phyloP scores from a whole-genome alignment of 345 rosid species.

The Pelargonium nanum region DNA sequence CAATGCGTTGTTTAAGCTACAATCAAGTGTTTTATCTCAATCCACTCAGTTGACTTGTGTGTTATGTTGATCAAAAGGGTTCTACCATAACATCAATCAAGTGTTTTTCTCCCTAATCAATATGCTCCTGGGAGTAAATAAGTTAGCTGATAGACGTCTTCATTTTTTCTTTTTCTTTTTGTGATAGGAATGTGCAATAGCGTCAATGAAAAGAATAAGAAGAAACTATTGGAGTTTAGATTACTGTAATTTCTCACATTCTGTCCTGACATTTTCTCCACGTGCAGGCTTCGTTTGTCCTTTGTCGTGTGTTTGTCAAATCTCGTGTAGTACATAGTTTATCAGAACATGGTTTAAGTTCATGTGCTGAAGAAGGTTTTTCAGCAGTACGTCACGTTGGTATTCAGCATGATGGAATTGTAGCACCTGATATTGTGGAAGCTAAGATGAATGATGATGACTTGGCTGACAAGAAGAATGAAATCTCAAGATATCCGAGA shows the following conservation, averaged over 20 bases:
- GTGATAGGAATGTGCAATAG: not conserved
- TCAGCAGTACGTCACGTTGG: slow-evolving; percentile 28
- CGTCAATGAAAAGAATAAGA: too few species aligned
- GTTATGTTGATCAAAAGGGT: not conserved
- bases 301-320: slow-evolving; percentile 38
- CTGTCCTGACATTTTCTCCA: not conserved
- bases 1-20: not conserved
- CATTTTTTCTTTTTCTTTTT: too few species aligned
- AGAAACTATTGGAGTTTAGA: not conserved
- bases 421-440: slow-evolving; percentile 16
- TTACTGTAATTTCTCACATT: not conserved
- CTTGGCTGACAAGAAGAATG: slow-evolving; percentile 7
- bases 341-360: slow-evolving; percentile 26
- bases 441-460: slow-evolving; percentile 6
- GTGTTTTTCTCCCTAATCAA: too few species aligned
- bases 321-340: slow-evolving; percentile 22
- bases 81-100: not conserved
- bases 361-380: slow-evolving; percentile 30
- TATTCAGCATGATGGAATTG: slow-evolving; percentile 28
- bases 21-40: not conserved
- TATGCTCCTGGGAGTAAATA: too few species aligned
- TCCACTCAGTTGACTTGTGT: too few species aligned
- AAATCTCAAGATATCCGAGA: slow-evolving; percentile 6
- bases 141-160: too few species aligned
- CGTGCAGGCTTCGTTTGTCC: slow-evolving; percentile 40